Percentiles rank a stretch among this genome's conserved stretches.
Evolutionary conservation across 805 yeast species (phyloP).

Genomic region (Candida patagonica): DNA sequence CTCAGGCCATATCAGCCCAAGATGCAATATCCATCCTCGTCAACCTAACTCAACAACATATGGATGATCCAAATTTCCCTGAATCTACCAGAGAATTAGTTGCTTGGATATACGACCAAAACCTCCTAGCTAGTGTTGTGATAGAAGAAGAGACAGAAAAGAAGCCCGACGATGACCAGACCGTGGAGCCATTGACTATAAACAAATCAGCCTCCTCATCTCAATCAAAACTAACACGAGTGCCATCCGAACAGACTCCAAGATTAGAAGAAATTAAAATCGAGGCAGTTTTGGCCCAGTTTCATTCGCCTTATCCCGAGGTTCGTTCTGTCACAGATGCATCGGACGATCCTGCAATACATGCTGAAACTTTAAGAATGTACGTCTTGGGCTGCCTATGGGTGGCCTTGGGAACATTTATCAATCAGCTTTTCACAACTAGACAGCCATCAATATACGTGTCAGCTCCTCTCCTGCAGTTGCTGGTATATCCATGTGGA

Average conservation of each 20-base stretch:
- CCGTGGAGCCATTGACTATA: not conserved
- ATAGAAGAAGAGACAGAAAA: not conserved
- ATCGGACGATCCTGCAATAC: constrained; percentile 37
- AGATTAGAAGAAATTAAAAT: constrained; percentile 23
- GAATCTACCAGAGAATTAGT: not conserved
- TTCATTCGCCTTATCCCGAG: constrained; percentile 48
- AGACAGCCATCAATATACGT: constrained; percentile 43
- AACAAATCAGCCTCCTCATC: not conserved
- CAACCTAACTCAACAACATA: constrained; percentile 34
- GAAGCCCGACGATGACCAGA: not conserved
- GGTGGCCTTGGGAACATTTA: constrained; percentile 23
- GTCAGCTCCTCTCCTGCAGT: constrained; percentile 35
- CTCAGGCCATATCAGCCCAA: constrained; percentile 23
- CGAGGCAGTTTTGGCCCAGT: constrained; percentile 33
- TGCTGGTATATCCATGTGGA: constrained; percentile 47
- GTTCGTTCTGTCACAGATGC: constrained; percentile 47
- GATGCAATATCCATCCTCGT: constrained; percentile 35
- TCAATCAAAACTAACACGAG: not conserved
- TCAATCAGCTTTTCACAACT: constrained; percentile 42
- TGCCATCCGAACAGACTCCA: too few species aligned
- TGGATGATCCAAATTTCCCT: constrained; percentile 41
- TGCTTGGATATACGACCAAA: not conserved
- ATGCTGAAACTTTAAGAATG: constrained; percentile 41
- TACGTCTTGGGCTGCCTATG: constrained; percentile 32
- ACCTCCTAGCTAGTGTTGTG: not conserved